Evolutionary conservation across 805 yeast genomes (phyloP), one percentile per base, ranked within the genome.

Genomic region (Scheffersomyces coipomensis): DNA sequence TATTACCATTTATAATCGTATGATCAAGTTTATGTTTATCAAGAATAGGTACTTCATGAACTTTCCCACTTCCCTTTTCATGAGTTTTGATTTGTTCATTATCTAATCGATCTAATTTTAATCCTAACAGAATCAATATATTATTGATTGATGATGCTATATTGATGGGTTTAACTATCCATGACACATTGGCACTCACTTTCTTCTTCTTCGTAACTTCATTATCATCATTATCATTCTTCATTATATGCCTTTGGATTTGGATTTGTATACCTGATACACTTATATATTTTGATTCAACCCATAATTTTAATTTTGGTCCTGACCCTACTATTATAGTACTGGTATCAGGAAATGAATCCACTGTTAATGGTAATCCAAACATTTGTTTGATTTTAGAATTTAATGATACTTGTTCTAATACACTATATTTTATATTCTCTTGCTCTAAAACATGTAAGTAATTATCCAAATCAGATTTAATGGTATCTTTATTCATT

Each of bases 121-220:
- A 45, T 5, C 63, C 61, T 13, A 55, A 39, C 18, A 40, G 58
- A 8, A 53, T 45, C 26, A 60, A 34, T 8, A 54, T 44, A 19
- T 49, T 51, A 30, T 49, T 45, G 18, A 49, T 33, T 5, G 47
- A 42, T 2, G 59, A 38, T 2, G 40, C 33, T 35, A 59, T 36
- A 29, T 50, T 49, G 5, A 65, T 41, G 35, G 56, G 62, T 38
- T 58, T 58, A 17, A 66, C 47, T 10, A 35, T 29, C 72, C 72
- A 66, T 1, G 25, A 25, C 17, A 49, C 31, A 16, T 19, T 33
- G 2, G 51, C 12, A 8, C 13, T 9, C 7, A 24, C 5, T 12
- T 8, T 24, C 16, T 16, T 13, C 15, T 25, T 11, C 1, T 48
- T 19, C 2, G 24, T 19, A 1, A 40, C 27, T 7, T 10, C 19